Base-by-base conservation (phyloP, 108 stramenopile genomes). In the Fistulifera pelliculosa region DNA sequence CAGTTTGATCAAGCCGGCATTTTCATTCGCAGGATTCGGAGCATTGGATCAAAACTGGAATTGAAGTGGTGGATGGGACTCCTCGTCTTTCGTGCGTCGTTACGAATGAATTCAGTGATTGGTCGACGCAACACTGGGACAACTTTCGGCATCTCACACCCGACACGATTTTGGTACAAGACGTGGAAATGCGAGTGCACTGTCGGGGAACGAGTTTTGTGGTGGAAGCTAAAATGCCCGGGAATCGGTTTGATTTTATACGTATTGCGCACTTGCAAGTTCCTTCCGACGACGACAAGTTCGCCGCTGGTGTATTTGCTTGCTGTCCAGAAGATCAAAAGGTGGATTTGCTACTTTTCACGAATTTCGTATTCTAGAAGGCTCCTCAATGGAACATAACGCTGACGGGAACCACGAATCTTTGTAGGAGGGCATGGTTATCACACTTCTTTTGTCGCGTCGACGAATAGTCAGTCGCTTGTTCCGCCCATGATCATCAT, bases 1-100 rank as follows among this genome's bases (percentile, higher is more conserved):
- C 75, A 76, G 52, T 76, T 76, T 43, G 75, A 76, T 52, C 75
- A 76, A 54, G 75, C 66, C 0, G 75, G 75, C 18, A 56, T 76
- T 45, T 59, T 71, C 44, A 54, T 76, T 21, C 61, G 65, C 26
- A 10, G 70, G 43, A 58, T 40, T 15, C 27, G 2, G 56, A 76
- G 24, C 61, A 62, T 18, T 76, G 75, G 75, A 44, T 71, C 16
- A 76, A 76, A 38, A 66, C 70, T 22, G 75, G 75, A 26, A 71
- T 76, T 49, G 75, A 76, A 57, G 60, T 65, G 13, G 58, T 62
- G 10, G 75, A 76, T 49, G 57, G 41, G 13, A 18, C 13, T 1
- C 62, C 75, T n/a, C 69, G 75, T 23, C 49, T 76, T 25, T 76
- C 75, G 16, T 76, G 75, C 57, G 75, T 76, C 18, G 70, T 69